Percentiles rank a stretch among this genome's conserved stretches.
Conservation (phyloP, 202 grass and related monocot species). For the Musa balbisiana region DNA sequence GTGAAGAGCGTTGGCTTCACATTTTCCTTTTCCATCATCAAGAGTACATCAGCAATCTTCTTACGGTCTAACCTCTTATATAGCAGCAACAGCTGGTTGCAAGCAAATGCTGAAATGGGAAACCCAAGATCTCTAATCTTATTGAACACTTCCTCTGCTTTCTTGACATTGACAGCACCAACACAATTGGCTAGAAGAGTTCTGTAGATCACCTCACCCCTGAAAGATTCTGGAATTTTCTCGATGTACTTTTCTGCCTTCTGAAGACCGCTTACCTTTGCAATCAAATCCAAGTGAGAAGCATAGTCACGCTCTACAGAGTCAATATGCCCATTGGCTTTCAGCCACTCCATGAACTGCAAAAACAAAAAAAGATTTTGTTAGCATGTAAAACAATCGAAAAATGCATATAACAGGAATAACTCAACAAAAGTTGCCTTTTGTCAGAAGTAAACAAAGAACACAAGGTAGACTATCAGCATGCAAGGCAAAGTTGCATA, state of each 20-base stretch:
- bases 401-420: background rate
- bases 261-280: conserved; percentile 7
- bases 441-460: background rate
- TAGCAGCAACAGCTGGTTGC: conserved; percentile 20
- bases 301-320: conserved; percentile 10
- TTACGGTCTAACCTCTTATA: conserved; percentile 17
- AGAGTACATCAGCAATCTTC: conserved; percentile 25
- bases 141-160: conserved; percentile 20
- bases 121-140: conserved; percentile 25
- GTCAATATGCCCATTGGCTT: conserved; percentile 8
- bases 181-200: conserved; percentile 21
- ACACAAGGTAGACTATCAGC: background rate
- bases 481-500: background rate
- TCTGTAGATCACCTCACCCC: conserved; percentile 17
- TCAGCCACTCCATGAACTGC: conserved; percentile 25
- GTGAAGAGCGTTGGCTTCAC: conserved; percentile 22
- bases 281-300: conserved; percentile 20
- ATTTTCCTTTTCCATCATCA: conserved; percentile 29
- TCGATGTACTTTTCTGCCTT: conserved; percentile 18
- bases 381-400: background rate
- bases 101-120: conserved; percentile 11
- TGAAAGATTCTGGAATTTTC: conserved; percentile 15
- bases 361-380: background rate
- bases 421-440: background rate
- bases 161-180: conserved; percentile 4